Percentiles rank a stretch among this genome's conserved stretches.
Evolutionary conservation across 306 rosid genomes (phyloP).

Genomic region (Coriaria nepalensis): DNA sequence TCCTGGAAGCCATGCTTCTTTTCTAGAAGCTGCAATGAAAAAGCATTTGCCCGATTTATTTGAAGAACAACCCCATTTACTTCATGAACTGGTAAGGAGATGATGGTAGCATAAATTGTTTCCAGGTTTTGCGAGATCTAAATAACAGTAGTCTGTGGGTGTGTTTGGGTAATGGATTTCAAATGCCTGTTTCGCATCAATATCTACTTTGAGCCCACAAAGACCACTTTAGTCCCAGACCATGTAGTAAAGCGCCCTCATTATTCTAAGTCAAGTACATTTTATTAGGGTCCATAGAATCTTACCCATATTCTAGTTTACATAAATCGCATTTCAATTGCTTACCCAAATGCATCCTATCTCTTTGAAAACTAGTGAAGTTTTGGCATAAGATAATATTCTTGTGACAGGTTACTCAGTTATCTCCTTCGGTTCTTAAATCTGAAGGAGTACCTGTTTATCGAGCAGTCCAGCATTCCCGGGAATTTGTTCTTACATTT

Average conservation of each 20-base stretch:
- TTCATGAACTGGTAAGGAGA: constrained; percentile 68
- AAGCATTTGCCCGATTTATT: constrained; percentile 78
- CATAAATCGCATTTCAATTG: no score
- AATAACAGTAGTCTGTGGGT: no score
- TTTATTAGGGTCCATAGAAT: no score
- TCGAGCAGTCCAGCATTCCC: constrained; percentile 61
- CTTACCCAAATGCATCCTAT: no score
- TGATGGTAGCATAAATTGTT: background rate
- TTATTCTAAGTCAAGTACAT: no score
- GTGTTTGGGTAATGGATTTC: no score
- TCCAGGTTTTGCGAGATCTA: background rate
- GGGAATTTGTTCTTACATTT: constrained; percentile 92
- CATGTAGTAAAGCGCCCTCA: no score
- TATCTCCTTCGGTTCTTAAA: constrained; percentile 89
- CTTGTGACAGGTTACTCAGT: constrained; percentile 72
- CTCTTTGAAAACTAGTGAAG: constrained; percentile 1
- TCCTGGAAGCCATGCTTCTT: constrained; percentile 61
- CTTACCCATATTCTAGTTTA: no score
- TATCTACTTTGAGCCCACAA: no score
- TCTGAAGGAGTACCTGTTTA: constrained; percentile 79
- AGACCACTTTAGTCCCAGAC: no score
- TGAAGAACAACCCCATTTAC: constrained; percentile 85
- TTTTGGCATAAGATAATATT: constrained; percentile 7
- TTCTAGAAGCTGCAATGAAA: constrained; percentile 69
- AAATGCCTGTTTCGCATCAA: no score